These are phyloP conservation scores for Sugiyamaella valdiviana DNA, from an alignment of 805 yeast genomes.

Conservation along the genomic window DNA sequence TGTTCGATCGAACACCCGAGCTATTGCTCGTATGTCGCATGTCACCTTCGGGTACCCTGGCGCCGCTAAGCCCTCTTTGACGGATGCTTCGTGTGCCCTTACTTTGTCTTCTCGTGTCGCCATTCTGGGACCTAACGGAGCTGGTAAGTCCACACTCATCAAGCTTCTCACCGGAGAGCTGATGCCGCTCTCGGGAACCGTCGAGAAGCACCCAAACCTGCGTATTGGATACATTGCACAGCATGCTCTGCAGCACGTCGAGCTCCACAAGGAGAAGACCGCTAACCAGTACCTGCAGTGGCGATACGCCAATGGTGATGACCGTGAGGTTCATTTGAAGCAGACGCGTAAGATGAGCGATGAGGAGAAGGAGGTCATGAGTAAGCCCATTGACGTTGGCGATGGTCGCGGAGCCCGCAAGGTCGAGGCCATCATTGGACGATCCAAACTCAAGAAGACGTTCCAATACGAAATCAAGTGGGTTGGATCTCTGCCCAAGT, in stretches of 20 bases:
- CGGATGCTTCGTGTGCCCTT: constrained; percentile 78
- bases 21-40: constrained; percentile 80
- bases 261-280: constrained; percentile 94
- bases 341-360: constrained; percentile 84
- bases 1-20: constrained; percentile 88
- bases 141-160: constrained; percentile 95
- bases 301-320: constrained; percentile 98
- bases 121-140: constrained; percentile 96
- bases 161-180: constrained; percentile 89
- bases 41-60: constrained; percentile 91
- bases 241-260: constrained; percentile 96
- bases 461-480: constrained; percentile 97
- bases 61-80: constrained; percentile 72
- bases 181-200: constrained; percentile 78
- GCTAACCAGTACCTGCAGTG: constrained; percentile 97
- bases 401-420: constrained; percentile 87
- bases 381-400: constrained; percentile 66
- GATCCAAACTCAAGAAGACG: constrained; percentile 92
- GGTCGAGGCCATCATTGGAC: constrained; percentile 92
- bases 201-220: constrained; percentile 95
- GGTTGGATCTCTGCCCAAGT: constrained; percentile 86
- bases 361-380: constrained; percentile 71
- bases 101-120: constrained; percentile 96
- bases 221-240: constrained; percentile 98
- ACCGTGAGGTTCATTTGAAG: constrained; percentile 90